Evolutionary conservation across 148 eudicot genomes (phyloP).

Genomic region (Arctostaphylos glauca): DNA sequence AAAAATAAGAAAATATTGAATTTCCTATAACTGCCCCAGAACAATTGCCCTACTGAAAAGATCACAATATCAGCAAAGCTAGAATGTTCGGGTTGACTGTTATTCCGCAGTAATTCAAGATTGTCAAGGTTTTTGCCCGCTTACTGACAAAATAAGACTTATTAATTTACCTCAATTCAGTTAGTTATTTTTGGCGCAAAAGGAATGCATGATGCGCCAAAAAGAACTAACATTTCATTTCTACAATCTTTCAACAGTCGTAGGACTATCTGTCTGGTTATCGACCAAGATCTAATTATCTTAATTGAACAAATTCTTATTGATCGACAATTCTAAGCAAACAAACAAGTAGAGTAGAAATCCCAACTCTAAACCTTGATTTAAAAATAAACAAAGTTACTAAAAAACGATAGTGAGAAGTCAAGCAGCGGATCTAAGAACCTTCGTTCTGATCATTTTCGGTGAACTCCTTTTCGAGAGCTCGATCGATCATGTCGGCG

Average conservation of each 20-base stretch:
- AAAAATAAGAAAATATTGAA: background rate
- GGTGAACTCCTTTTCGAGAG: constrained; percentile 63
- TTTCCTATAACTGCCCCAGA: background rate
- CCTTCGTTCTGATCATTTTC: constrained; percentile 67
- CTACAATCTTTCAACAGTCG: background rate
- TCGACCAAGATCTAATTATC: background rate
- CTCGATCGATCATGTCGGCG: constrained; percentile 72
- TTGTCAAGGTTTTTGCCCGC: background rate
- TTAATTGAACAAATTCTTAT: background rate
- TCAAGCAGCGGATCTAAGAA: constrained; percentile 35
- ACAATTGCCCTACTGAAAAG: background rate
- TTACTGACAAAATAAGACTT: background rate
- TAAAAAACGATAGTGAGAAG: background rate
- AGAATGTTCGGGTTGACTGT: background rate
- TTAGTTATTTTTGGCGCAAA: background rate
- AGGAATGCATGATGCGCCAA: background rate
- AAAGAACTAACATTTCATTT: background rate
- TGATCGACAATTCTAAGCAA: background rate
- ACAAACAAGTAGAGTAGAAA: constrained; percentile 5
- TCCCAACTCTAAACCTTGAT: constrained; percentile 14
- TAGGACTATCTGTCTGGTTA: background rate
- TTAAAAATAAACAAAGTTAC: background rate
- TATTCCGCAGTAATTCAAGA: background rate
- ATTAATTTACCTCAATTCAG: constrained; percentile 3
- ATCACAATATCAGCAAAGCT: background rate